These are phyloP conservation scores for Eruca vesicaria DNA, from an alignment of 441 rosid genomes.

Conservation along the genomic window DNA sequence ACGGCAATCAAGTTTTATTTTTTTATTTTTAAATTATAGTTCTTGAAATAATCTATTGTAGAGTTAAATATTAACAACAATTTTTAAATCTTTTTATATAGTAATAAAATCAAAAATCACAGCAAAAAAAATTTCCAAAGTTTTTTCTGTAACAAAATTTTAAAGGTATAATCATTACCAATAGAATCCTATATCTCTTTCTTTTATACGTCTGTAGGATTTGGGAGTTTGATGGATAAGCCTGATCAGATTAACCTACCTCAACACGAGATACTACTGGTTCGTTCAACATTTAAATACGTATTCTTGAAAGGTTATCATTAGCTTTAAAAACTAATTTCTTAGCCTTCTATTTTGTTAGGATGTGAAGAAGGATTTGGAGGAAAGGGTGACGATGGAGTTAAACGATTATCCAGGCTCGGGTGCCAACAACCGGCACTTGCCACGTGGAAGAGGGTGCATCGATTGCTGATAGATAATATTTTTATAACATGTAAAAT, in stretches of 20 bases:
- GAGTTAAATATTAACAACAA: too few species aligned
- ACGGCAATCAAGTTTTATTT: too few species aligned
- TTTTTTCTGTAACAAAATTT: too few species aligned
- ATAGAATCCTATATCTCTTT: too few species aligned
- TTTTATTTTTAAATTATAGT: too few species aligned
- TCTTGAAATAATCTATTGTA: too few species aligned
- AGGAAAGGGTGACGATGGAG: slow-evolving; percentile 45
- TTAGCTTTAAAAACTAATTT: neutral
- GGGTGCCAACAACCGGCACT: slow-evolving; percentile 83
- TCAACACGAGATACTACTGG: slow-evolving; percentile 6
- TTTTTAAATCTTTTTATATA: too few species aligned
- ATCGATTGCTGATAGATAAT: slow-evolving; percentile 38
- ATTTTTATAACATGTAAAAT: neutral
- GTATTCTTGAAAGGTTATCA: neutral
- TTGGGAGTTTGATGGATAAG: slow-evolving; percentile 21
- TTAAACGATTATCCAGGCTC: slow-evolving; percentile 80
- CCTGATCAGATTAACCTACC: neutral
- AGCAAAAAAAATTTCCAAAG: too few species aligned
- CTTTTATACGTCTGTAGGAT: neutral
- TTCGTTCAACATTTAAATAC: neutral
- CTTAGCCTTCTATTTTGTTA: neutral
- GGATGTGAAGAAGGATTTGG: slow-evolving; percentile 12
- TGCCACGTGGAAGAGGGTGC: slow-evolving; percentile 56
- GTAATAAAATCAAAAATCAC: too few species aligned
- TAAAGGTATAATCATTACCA: too few species aligned